A percentile compares a stretch with the other conserved stretches of the same genome.
phyloP scores from a whole-genome alignment of 306 rosid species.

The Mimosa pudica region DNA sequence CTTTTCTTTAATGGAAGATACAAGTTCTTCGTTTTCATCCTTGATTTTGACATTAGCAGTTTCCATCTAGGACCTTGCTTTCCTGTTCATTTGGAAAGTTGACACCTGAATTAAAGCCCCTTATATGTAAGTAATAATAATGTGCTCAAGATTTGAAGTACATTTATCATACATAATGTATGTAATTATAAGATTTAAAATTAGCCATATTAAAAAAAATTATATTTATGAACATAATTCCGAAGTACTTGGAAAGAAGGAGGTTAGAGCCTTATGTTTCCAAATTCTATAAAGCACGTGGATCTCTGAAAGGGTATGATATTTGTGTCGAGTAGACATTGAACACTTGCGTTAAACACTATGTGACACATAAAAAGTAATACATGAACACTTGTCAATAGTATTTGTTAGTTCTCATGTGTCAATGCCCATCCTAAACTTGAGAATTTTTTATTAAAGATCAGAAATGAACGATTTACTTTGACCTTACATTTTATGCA shows the following conservation, averaged over 20 bases:
- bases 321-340: not conserved
- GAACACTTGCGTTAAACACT: too few species aligned
- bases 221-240: not conserved
- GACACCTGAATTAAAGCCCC: not conserved
- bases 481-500: slow-evolving; percentile 1
- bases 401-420: not conserved
- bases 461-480: not conserved
- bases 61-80: slow-evolving; percentile 29
- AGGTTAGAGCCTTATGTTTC: not conserved
- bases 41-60: not conserved
- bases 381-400: too few species aligned
- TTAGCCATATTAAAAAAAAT: not conserved
- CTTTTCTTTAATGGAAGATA: slow-evolving; percentile 45
- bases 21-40: slow-evolving; percentile 35
- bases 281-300: not conserved
- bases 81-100: not conserved
- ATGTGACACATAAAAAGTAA: too few species aligned
- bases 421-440: not conserved
- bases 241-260: not conserved
- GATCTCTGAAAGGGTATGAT: not conserved
- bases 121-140: not conserved
- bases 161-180: not conserved
- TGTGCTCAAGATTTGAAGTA: not conserved
- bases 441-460: not conserved
- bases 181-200: not conserved